Percentiles rank a stretch among this genome's conserved stretches.
Evolutionary conservation across 768 basidiomycete genomes (phyloP).

Genomic region (Mycena venus): DNA sequence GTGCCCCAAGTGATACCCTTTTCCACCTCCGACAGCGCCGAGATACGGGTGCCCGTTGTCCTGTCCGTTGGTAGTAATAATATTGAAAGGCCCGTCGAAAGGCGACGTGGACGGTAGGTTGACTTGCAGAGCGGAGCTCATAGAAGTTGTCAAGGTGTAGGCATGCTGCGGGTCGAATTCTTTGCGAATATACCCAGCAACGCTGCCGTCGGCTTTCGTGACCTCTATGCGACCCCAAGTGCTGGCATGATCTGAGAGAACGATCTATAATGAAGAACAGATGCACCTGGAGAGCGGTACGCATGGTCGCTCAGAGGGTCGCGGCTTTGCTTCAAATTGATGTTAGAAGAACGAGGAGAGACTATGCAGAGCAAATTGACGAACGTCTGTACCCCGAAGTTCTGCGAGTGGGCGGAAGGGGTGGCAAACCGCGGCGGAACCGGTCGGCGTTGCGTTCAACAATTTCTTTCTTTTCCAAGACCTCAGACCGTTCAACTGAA

Average conservation of each 20-base stretch:
- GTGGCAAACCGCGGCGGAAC: conserved; percentile 12
- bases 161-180: conserved; percentile 4
- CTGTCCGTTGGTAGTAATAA: not conserved
- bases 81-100: conserved; percentile 1
- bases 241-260: not conserved
- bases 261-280: not conserved
- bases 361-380: not conserved
- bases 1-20: not conserved
- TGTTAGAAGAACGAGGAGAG: not conserved
- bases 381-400: not conserved
- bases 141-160: conserved; percentile 13
- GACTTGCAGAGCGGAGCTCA: not conserved
- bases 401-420: conserved; percentile 13
- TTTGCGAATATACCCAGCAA: conserved; percentile 7
- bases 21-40: conserved; percentile 17
- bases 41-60: conserved; percentile 6
- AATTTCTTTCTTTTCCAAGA: not conserved
- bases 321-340: not conserved
- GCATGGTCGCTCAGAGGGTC: not conserved
- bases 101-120: conserved; percentile 1
- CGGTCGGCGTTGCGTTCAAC: conserved; percentile 5
- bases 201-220: not conserved
- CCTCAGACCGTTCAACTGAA: not conserved
- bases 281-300: not conserved
- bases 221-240: not conserved